A percentile compares a stretch with the other conserved stretches of the same genome.
Conservation (phyloP, 2,329 filamentous ascomycete genomes). For the Seiridium unicorne region DNA sequence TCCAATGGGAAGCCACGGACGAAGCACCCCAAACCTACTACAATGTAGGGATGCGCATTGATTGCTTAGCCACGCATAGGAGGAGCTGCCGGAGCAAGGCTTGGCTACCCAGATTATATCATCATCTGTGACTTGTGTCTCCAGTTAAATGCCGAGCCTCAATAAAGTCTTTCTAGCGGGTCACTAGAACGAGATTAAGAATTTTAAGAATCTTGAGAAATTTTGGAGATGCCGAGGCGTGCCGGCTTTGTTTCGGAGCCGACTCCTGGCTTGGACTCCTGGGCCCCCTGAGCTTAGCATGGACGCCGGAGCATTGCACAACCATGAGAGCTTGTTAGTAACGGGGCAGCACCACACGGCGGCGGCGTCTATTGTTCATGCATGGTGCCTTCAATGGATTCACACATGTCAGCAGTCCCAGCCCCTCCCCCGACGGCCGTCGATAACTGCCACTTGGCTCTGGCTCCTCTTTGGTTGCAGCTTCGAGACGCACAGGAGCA, state of each 20-base stretch:
- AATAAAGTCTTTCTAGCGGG: conserved; percentile 4
- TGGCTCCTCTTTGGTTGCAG: neutral
- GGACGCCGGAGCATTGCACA: neutral
- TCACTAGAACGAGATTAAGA: conserved; percentile 1
- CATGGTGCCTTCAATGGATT: neutral
- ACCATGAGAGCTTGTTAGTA: neutral
- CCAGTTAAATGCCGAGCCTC: neutral
- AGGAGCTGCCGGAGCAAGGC: no score
- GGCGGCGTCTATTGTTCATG: neutral
- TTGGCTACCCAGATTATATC: neutral
- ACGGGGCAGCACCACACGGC: no score
- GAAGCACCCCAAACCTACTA: no score
- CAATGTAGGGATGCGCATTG: no score
- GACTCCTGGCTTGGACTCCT: neutral
- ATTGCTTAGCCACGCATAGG: no score
- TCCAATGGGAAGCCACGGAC: no score
- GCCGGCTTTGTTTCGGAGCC: neutral
- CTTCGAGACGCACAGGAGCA: neutral
- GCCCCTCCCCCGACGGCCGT: neutral
- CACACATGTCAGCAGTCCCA: neutral
- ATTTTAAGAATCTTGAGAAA: neutral
- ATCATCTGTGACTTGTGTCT: neutral
- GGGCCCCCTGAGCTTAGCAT: neutral
- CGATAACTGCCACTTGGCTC: neutral
- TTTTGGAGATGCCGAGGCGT: neutral